Percentiles rank a stretch among this genome's conserved stretches.
phyloP scores from a whole-genome alignment of 805 yeast genomes.

The Saccharomycopsis sp. region DNA sequence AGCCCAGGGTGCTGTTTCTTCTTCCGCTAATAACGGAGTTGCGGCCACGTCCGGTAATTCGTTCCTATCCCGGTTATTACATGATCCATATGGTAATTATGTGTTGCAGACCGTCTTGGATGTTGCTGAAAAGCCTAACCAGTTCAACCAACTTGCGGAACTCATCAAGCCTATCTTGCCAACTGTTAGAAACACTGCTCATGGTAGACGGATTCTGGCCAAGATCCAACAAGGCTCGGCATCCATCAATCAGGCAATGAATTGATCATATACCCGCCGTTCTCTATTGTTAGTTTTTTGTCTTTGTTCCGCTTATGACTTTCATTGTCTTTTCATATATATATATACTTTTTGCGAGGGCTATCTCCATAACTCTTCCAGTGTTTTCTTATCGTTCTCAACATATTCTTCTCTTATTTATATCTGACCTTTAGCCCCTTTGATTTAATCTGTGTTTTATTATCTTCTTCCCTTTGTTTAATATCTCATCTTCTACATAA shows the following conservation, averaged over 20 bases:
- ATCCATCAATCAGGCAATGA: not conserved
- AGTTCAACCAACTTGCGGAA: constrained; percentile 49
- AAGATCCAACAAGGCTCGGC: constrained; percentile 35
- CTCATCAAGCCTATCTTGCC: constrained; percentile 68
- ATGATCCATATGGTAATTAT: constrained; percentile 91
- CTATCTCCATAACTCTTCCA: not conserved
- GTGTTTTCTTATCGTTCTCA: not conserved
- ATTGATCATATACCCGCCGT: not conserved
- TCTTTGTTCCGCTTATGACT: not conserved
- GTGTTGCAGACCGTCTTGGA: constrained; percentile 91
- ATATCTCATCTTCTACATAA: not conserved
- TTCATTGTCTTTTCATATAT: not conserved
- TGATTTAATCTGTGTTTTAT: not conserved
- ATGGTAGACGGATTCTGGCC: constrained; percentile 86
- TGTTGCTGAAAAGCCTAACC: constrained; percentile 35
- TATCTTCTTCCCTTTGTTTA: not conserved
- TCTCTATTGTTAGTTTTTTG: not conserved
- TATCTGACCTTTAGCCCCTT: not conserved
- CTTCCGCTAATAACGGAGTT: not conserved
- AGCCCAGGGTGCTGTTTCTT: not conserved
- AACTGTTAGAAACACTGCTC: constrained; percentile 83
- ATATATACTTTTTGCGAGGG: not conserved
- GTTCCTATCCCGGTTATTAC: constrained; percentile 48
- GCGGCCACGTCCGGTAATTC: constrained; percentile 23
- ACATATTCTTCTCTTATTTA: not conserved